A percentile compares a stretch with the other conserved stretches of the same genome.
phyloP scores from a whole-genome alignment of 129 eudicot species.

The Lactuca sativa region DNA sequence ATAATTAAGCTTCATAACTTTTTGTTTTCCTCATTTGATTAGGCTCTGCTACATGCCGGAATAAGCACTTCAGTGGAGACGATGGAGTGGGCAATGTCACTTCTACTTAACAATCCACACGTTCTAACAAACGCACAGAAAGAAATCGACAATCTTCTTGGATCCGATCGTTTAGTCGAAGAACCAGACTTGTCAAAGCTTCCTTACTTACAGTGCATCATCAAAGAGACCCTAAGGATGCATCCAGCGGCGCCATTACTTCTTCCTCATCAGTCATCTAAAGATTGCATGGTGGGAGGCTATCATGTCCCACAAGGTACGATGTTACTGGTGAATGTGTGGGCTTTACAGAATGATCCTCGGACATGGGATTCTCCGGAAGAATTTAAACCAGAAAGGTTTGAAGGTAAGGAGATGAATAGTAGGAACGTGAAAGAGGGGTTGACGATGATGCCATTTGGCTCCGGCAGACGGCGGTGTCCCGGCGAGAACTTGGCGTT shows the following conservation, averaged over 20 bases:
- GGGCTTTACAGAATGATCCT: slow-evolving; percentile 46
- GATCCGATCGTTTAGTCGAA: slow-evolving; percentile 25
- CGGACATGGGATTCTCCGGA: slow-evolving; percentile 25
- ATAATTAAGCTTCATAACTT: too few species aligned
- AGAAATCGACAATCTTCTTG: slow-evolving; percentile 35
- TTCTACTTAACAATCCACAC: slow-evolving; percentile 38
- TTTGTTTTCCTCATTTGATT: background rate
- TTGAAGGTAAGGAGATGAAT: slow-evolving; percentile 13
- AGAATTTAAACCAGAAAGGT: slow-evolving; percentile 42
- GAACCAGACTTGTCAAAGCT: slow-evolving; percentile 37
- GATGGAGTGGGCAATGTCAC: slow-evolving; percentile 51
- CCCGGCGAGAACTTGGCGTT: slow-evolving; percentile 46
- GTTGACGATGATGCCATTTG: slow-evolving; percentile 46
- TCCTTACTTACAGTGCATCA: slow-evolving; percentile 41
- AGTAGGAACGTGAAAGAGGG: slow-evolving; percentile 14
- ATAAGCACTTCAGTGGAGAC: slow-evolving; percentile 42
- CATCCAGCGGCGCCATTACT: slow-evolving; percentile 40
- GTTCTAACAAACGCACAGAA: slow-evolving; percentile 26
- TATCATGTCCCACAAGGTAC: slow-evolving; percentile 38
- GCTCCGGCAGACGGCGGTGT: slow-evolving; percentile 53
- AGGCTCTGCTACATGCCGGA: slow-evolving; percentile 44
- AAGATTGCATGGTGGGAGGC: slow-evolving; percentile 39
- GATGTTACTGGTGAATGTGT: slow-evolving; percentile 40
- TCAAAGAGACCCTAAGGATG: slow-evolving; percentile 43
- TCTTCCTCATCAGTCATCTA: slow-evolving; percentile 41